Evolutionary conservation across 768 basidiomycete species (phyloP).

Genomic region (Amanita thiersii): DNA sequence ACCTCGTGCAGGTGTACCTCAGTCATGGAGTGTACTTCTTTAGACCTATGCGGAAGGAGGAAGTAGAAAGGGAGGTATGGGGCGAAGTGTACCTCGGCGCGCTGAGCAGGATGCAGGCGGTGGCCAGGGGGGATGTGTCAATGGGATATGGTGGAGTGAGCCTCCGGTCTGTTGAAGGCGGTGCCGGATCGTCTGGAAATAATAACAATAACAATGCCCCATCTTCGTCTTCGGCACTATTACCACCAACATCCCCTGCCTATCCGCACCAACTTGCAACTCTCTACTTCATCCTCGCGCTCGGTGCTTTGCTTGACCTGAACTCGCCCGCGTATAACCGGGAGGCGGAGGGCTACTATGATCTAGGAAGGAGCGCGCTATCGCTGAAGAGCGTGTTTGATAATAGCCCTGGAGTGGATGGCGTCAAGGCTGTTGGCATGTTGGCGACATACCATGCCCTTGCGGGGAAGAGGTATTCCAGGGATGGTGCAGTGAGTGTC

Average conservation of each 20-base stretch:
- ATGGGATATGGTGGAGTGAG: no score
- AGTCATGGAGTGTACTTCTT: conserved; percentile 42
- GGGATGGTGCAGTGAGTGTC: conserved; percentile 31
- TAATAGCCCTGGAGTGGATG: conserved; percentile 39
- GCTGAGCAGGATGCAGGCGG: no score
- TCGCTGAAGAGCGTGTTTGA: conserved; percentile 44
- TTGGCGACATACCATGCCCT: conserved; percentile 48
- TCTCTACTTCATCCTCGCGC: conserved; percentile 50
- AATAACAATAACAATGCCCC: no score
- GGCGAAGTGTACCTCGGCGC: conserved; percentile 29
- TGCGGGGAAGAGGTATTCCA: conserved; percentile 43
- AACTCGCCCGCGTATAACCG: conserved; percentile 40
- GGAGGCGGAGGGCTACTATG: conserved; percentile 55
- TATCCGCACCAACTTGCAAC: conserved; percentile 49
- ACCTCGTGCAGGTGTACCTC: conserved; percentile 34
- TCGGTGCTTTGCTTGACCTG: conserved; percentile 54
- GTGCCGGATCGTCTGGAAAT: no score
- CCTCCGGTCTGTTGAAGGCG: no score
- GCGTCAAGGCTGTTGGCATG: conserved; percentile 52
- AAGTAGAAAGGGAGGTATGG: conserved; percentile 31
- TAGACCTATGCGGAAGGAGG: conserved; percentile 40
- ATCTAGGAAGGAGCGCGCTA: conserved; percentile 46
- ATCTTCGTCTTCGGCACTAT: no score
- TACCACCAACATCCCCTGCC: no score
- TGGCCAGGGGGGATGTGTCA: no score